Evolutionary conservation across 2,329 filamentous ascomycete species (phyloP), one percentile per base, ranked within the genome.

Genomic region (Colletotrichum australisinense): DNA sequence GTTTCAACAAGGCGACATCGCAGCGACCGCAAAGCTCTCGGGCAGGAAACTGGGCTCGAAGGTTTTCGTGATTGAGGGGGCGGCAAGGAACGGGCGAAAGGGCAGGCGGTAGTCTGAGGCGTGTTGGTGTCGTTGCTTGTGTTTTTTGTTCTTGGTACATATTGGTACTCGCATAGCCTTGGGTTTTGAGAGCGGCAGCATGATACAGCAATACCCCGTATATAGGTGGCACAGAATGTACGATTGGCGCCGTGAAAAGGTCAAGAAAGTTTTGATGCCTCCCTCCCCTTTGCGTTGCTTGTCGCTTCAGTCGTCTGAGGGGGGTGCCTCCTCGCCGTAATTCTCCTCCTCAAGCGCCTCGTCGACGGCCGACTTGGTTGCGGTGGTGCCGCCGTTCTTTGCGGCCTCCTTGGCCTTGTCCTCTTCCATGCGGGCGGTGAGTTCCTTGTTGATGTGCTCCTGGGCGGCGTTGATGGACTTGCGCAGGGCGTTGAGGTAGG

Each of bases 251-350:
- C 56, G 62, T 52, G 60, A n/a, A 49, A 46, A 8, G 59, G 56
- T 49, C 35, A 42, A 42, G 57, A 58, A 55, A 28, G 12, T 12
- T 6, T 42, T 42, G 5, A 42, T 42, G 14, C 16, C 11, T 12
- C 38, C 38, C 38, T 14, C 38, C 38, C 32, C 11, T 35, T 19
- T 42, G 38, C 19, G 30, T 2, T 42, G 38, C 7, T 7, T 26
- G 3, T 38, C 9, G 52, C 32, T 78, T 78, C 78, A 80, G 66
- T 89, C 89, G 68, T 93, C 92, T 55, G 93, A 92, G 63, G 92
- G 91, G 14, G 89, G 85, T 28, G 92, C 89, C 81, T 97, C 95
- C 82, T 97, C 95, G 60, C 95, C 95, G 80, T 98, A 97, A 79
- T 95, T 93, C 78, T 94, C 90, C 79, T 95, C 93, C 79, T 92